Evolutionary conservation across 2,329 filamentous ascomycete species (phyloP).

Genomic region (Cladophialophora chaetospira): DNA sequence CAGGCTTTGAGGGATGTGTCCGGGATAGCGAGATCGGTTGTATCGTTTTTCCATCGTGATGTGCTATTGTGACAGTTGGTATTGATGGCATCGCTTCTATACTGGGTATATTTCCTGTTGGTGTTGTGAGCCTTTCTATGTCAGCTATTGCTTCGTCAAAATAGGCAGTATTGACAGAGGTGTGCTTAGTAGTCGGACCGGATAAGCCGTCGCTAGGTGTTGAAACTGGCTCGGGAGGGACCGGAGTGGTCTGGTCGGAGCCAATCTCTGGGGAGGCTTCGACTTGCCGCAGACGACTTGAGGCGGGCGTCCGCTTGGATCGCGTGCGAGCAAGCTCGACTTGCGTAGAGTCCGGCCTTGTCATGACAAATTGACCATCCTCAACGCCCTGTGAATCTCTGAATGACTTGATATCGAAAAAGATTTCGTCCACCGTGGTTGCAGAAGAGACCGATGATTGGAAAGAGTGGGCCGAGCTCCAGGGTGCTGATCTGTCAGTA

Average conservation of each 20-base stretch:
- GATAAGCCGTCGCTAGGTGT: conserved; percentile 8
- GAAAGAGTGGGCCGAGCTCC: conserved; percentile 27
- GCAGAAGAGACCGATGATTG: conserved; percentile 29
- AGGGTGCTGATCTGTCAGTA: conserved; percentile 22
- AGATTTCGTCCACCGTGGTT: conserved; percentile 31
- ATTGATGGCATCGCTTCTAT: conserved; percentile 5
- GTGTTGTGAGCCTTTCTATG: conserved; percentile 29
- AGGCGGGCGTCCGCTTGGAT: conserved; percentile 17
- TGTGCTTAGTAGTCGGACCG: conserved; percentile 24
- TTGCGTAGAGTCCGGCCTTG: conserved; percentile 29
- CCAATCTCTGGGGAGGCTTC: conserved; percentile 3
- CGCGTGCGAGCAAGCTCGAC: conserved; percentile 31
- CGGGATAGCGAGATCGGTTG: not conserved
- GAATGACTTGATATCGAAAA: conserved; percentile 34
- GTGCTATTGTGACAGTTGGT: conserved; percentile 7
- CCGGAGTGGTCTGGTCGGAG: not conserved
- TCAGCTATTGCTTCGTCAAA: conserved; percentile 34
- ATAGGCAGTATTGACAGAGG: conserved; percentile 28
- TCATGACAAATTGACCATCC: conserved; percentile 34
- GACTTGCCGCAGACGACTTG: conserved; percentile 12
- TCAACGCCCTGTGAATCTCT: conserved; percentile 31
- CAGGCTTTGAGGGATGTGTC: not conserved
- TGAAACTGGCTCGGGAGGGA: conserved; percentile 2
- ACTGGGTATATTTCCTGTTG: not conserved
- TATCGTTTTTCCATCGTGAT: conserved; percentile 4